Percentiles rank a stretch among this genome's conserved stretches.
Evolutionary conservation across 2,329 filamentous ascomycete genomes (phyloP).

Genomic region (Clathrospora elynae): DNA sequence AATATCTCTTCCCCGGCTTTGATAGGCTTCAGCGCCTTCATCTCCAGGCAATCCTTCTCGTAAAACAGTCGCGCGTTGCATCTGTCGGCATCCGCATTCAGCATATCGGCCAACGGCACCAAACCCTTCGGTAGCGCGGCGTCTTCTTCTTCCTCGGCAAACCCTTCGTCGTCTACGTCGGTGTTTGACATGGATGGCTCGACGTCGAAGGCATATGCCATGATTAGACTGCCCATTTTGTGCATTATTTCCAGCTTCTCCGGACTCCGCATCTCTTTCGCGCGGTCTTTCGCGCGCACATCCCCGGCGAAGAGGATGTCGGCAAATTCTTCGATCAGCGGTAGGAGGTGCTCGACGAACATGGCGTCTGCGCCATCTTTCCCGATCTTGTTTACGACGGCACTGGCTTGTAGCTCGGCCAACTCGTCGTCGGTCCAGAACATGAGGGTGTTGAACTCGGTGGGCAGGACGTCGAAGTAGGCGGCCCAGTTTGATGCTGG

Average conservation of each 20-base stretch:
- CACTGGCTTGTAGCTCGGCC: conserved; percentile 73
- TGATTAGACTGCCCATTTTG: conserved; percentile 83
- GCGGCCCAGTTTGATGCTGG: conserved; percentile 71
- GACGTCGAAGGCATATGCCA: conserved; percentile 92
- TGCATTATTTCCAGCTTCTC: conserved; percentile 67
- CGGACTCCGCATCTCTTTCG: conserved; percentile 52
- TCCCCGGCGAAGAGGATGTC: conserved; percentile 49
- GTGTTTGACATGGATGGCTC: conserved; percentile 55
- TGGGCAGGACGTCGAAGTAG: conserved; percentile 77
- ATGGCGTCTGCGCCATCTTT: conserved; percentile 71
- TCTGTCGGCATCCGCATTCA: conserved; percentile 81
- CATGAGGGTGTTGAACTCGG: conserved; percentile 81
- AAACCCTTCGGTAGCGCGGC: conserved; percentile 72
- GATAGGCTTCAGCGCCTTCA: conserved; percentile 73
- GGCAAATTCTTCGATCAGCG: conserved; percentile 54
- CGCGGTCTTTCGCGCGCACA: conserved; percentile 34
- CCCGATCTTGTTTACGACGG: conserved; percentile 77
- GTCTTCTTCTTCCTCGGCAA: conserved; percentile 54
- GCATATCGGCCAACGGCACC: conserved; percentile 87
- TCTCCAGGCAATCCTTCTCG: conserved; percentile 65
- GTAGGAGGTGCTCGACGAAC: conserved; percentile 64
- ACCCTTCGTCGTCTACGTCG: conserved; percentile 62
- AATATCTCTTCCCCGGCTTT: conserved; percentile 74
- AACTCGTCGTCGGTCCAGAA: conserved; percentile 80
- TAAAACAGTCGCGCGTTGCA: conserved; percentile 75